Conservation (phyloP, 495 filamentous ascomycete species). For the Copromyces sp. region DNA sequence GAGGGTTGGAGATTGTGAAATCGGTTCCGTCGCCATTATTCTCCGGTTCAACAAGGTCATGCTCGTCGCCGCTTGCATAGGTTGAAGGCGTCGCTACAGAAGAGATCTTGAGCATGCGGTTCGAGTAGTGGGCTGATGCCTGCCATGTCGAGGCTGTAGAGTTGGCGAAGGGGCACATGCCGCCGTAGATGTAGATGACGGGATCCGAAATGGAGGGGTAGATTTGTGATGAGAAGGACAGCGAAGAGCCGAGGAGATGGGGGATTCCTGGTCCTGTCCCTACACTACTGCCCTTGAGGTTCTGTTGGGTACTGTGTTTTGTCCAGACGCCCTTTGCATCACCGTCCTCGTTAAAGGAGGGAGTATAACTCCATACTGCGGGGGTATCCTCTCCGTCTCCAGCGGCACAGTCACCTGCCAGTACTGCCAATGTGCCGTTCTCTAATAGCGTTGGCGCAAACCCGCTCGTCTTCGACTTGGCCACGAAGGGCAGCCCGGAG, state of each 20-base stretch:
- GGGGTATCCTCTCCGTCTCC: constrained; percentile 6
- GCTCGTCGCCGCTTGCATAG: constrained; percentile 12
- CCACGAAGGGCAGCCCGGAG: constrained; percentile 55
- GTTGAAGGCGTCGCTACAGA: constrained; percentile 26
- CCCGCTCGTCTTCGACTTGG: constrained; percentile 28
- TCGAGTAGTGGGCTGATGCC: constrained; percentile 62
- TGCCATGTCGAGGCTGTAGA: constrained; percentile 43
- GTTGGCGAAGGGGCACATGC: constrained; percentile 65
- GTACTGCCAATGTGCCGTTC: constrained; percentile 56
- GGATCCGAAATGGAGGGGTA: constrained; percentile 36
- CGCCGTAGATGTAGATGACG: constrained; percentile 68
- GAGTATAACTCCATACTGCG: constrained; percentile 30
- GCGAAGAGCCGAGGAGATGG: constrained; percentile 54
- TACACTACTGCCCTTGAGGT: not conserved
- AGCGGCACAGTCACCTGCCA: constrained; percentile 55
- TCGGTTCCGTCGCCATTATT: constrained; percentile 9
- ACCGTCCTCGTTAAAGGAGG: constrained; percentile 1
- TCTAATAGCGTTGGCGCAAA: constrained; percentile 56
- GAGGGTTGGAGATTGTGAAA: constrained; percentile 7
- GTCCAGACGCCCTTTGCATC: constrained; percentile 17
- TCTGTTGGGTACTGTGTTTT: constrained; percentile 13
- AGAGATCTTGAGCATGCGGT: constrained; percentile 54
- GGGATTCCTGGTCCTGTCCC: constrained; percentile 35
- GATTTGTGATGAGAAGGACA: constrained; percentile 54
- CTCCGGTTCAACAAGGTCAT: constrained; percentile 4